phyloP scores from a whole-genome alignment of 129 eudicot species.

The Cynara cardunculus region DNA sequence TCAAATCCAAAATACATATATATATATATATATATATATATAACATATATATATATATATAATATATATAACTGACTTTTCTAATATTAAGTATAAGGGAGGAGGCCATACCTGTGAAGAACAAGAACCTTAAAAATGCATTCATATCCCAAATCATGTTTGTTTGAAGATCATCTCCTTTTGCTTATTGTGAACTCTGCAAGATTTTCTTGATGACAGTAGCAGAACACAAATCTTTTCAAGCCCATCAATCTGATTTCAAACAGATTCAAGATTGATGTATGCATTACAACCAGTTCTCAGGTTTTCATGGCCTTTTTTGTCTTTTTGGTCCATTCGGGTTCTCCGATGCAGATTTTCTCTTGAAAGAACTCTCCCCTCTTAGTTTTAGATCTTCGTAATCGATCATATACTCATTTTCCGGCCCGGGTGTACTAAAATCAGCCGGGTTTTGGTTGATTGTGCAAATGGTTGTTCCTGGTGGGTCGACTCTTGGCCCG shows the following conservation, averaged over 20 bases:
- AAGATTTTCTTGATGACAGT: background rate
- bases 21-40: no score
- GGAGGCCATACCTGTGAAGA: slow-evolving; percentile 17
- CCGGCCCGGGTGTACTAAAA: slow-evolving; percentile 60
- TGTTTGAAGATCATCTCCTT: background rate
- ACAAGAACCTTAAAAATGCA: background rate
- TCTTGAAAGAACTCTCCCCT: slow-evolving; percentile 18
- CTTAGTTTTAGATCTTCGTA: slow-evolving; percentile 34
- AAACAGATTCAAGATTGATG: slow-evolving; percentile 11
- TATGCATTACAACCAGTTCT: background rate
- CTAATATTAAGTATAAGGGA: background rate
- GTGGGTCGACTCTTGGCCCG: background rate
- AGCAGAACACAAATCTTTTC: background rate
- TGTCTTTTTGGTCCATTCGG: slow-evolving; percentile 31
- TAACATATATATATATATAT: no score
- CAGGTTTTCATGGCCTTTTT: background rate
- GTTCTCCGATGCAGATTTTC: slow-evolving; percentile 15
- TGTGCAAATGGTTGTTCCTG: slow-evolving; percentile 35
- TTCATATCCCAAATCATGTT: background rate
- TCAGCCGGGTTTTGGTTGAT: slow-evolving; percentile 84
- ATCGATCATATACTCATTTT: slow-evolving; percentile 40
- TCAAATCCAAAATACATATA: background rate
- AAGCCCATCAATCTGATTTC: background rate
- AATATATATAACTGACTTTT: slow-evolving; percentile 21
- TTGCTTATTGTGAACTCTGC: background rate